Conservation (phyloP, 768 basidiomycete species). For the Rhizopogon vinicolor region DNA sequence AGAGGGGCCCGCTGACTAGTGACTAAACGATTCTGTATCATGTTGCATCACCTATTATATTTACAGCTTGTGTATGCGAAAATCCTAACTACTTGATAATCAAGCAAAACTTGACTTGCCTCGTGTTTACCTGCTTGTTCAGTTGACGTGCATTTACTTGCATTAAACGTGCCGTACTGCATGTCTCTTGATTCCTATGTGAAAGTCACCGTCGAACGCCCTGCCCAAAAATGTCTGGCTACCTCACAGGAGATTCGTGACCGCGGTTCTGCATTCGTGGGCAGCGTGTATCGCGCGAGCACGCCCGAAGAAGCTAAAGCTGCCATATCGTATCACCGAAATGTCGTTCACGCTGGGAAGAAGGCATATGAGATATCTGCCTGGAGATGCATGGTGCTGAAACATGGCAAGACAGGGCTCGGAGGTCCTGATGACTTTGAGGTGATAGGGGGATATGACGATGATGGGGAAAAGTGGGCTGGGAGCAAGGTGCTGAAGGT, state of each 20-base stretch:
- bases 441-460: conserved; percentile 54
- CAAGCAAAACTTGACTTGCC: background rate
- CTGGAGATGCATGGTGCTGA: conserved; percentile 75
- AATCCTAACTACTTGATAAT: background rate
- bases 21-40: conserved; percentile 1
- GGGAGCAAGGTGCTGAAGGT: conserved; percentile 57
- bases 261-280: conserved; percentile 69
- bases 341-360: conserved; percentile 52
- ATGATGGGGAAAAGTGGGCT: conserved; percentile 78
- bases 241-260: conserved; percentile 76
- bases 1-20: conserved; percentile 6
- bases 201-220: conserved; percentile 28
- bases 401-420: conserved; percentile 59
- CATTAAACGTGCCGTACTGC: background rate
- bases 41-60: conserved; percentile 1
- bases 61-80: background rate
- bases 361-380: conserved; percentile 74
- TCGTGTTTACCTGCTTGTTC: background rate
- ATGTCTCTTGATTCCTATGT: conserved; percentile 53
- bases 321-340: conserved; percentile 46
- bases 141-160: background rate
- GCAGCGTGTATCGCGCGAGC: conserved; percentile 52
- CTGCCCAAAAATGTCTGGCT: conserved; percentile 40
- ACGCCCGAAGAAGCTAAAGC: conserved; percentile 47
- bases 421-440: conserved; percentile 75